Evolutionary conservation across 1,139 yeast genomes (phyloP).

Genomic region (Sugiyamaella paludigena): DNA sequence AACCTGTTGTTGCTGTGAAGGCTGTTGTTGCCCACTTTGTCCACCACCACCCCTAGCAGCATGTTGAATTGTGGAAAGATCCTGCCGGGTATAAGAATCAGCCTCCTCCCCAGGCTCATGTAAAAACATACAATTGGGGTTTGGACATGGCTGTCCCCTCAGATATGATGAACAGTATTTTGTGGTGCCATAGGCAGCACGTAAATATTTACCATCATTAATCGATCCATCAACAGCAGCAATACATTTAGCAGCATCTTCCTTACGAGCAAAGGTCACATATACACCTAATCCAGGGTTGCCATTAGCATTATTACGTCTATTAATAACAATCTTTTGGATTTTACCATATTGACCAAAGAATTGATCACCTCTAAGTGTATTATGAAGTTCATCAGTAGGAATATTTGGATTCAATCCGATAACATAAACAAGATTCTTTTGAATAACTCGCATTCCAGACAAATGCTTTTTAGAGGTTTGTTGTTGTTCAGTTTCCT

Average conservation of each 20-base stretch:
- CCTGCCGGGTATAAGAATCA: conserved; percentile 92
- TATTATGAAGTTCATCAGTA: conserved; percentile 83
- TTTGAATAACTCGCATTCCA: conserved; percentile 96
- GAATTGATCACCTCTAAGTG: conserved; percentile 84
- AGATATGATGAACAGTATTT: conserved; percentile 95
- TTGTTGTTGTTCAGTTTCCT: conserved; percentile 69
- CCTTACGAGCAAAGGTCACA: conserved; percentile 88
- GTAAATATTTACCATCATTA: conserved; percentile 79
- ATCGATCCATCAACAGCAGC: conserved; percentile 92
- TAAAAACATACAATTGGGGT: conserved; percentile 97
- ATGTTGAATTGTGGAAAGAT: conserved; percentile 74
- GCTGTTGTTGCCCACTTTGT: conserved; percentile 15
- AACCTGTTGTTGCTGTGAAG: conserved; percentile 23
- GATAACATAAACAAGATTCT: conserved; percentile 93
- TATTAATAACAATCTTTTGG: conserved; percentile 88
- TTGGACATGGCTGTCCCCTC: conserved; percentile 95
- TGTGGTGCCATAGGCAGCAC: conserved; percentile 98
- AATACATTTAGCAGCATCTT: conserved; percentile 91
- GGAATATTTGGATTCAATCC: conserved; percentile 91
- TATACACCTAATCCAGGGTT: conserved; percentile 90
- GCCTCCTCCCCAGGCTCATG: conserved; percentile 99
- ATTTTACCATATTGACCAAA: conserved; percentile 98
- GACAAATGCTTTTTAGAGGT: conserved; percentile 74
- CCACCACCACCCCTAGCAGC: conserved; percentile 25
- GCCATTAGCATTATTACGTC: conserved; percentile 51